Evolutionary conservation across 495 filamentous ascomycete species (phyloP).

Genomic region (Podospora comata): DNA sequence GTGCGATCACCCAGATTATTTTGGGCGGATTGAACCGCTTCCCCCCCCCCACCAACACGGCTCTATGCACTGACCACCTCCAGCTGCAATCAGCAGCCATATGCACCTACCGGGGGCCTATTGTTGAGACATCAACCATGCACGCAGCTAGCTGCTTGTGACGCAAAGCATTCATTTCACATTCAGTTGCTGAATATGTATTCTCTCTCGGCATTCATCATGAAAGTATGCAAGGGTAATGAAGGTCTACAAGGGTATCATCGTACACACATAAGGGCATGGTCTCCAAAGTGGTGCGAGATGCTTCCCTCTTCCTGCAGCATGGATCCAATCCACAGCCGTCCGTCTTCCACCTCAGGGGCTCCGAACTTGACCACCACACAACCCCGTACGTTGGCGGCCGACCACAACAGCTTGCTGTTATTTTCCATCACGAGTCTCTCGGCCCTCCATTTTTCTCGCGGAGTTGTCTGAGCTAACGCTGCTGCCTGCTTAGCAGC

Average conservation of each 20-base stretch:
- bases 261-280: slow-evolving; percentile 51
- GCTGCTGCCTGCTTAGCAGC: slow-evolving; percentile 38
- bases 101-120: slow-evolving; percentile 23
- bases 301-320: slow-evolving; percentile 50
- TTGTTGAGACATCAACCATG: neutral
- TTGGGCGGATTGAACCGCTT: slow-evolving; percentile 30
- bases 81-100: slow-evolving; percentile 6
- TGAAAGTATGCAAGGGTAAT: neutral
- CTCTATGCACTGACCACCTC: neutral
- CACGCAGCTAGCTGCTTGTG: neutral
- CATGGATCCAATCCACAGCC: slow-evolving; percentile 53
- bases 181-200: neutral
- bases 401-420: slow-evolving; percentile 76
- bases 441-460: slow-evolving; percentile 42
- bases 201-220: slow-evolving; percentile 1
- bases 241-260: slow-evolving; percentile 15
- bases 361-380: slow-evolving; percentile 82
- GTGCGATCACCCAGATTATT: slow-evolving; percentile 33
- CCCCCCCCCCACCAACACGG: slow-evolving; percentile 2
- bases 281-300: slow-evolving; percentile 45
- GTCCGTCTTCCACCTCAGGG: slow-evolving; percentile 48
- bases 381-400: slow-evolving; percentile 75
- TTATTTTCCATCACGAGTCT: slow-evolving; percentile 53
- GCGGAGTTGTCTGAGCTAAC: slow-evolving; percentile 30
- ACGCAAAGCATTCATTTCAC: neutral